These are phyloP conservation scores for Acanthamoeba culbertsoni DNA, from an alignment of 208 protist species.

Conservation along the genomic window DNA sequence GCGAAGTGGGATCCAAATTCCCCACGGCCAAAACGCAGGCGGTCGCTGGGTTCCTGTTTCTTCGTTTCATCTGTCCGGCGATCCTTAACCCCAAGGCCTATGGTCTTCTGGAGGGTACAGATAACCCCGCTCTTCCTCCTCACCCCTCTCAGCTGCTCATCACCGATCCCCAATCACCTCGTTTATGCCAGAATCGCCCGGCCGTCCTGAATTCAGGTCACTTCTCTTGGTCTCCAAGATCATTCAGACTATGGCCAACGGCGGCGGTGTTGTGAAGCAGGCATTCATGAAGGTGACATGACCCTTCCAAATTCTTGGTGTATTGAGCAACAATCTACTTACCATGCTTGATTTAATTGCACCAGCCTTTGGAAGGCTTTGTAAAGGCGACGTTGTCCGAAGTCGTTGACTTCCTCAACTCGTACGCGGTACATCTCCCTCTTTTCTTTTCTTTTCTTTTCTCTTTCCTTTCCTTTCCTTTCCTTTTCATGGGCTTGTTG, in stretches of 20 bases:
- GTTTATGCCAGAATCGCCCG: not conserved
- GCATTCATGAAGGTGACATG: slow-evolving; percentile 18
- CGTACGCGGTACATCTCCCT: not conserved
- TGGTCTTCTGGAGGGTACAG: not conserved
- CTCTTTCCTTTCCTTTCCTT: not conserved
- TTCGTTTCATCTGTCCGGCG: not conserved
- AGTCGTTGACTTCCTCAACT: not conserved
- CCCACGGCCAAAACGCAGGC: not conserved
- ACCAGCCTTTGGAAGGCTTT: not conserved
- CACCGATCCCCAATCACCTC: not conserved
- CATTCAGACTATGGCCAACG: not conserved
- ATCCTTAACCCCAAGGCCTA: slow-evolving; percentile 9
- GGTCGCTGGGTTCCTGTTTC: slow-evolving; percentile 1
- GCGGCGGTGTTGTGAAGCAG: not conserved
- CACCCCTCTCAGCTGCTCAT: too few relatives aligned
- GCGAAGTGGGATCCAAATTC: not conserved
- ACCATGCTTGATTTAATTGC: not conserved
- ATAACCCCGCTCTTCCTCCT: too few relatives aligned
- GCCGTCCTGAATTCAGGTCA: not conserved
- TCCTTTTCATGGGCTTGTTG: not conserved
- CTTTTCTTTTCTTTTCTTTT: not conserved
- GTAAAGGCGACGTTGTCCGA: not conserved
- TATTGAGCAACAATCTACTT: not conserved
- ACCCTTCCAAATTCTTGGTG: too few relatives aligned
- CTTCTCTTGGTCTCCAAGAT: not conserved